phyloP scores from a whole-genome alignment of 306 rosid species.

The Hippophae gyantsensis region DNA sequence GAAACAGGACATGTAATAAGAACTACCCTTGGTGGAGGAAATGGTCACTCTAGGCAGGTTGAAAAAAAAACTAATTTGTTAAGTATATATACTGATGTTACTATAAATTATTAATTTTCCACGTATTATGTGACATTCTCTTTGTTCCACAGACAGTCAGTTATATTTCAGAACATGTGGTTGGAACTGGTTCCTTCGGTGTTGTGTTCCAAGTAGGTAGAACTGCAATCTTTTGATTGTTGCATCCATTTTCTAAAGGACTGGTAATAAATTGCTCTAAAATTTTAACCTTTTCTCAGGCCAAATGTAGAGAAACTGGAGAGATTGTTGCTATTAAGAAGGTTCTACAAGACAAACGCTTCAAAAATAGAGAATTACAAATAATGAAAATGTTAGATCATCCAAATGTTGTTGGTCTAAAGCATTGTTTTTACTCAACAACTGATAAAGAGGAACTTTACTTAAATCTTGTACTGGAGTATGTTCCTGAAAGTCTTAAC shows the following conservation, averaged over 20 bases:
- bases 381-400: conserved; percentile 99
- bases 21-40: conserved; percentile 72
- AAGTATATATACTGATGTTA: not conserved
- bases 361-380: conserved; percentile 92
- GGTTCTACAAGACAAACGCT: conserved; percentile 98
- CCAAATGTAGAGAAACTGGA: conserved; percentile 97
- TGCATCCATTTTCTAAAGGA: conserved; percentile 5
- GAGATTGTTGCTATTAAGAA: conserved; percentile 97
- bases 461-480: conserved; percentile 92
- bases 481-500: conserved; percentile 87
- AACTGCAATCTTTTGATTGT: conserved; percentile 10
- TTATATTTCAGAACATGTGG: conserved; percentile 82
- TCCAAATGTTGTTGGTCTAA: conserved; percentile 84
- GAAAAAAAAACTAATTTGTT: conserved; percentile 1
- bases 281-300: conserved; percentile 37
- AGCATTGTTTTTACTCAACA: conserved; percentile 86
- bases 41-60: conserved; percentile 92
- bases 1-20: conserved; percentile 88
- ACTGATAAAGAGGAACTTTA: conserved; percentile 91
- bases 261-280: conserved; percentile 4
- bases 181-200: conserved; percentile 97
- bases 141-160: conserved; percentile 52
- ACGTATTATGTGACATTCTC: conserved; percentile 13
- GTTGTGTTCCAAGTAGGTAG: conserved; percentile 79
- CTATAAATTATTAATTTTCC: conserved; percentile 6